Evolutionary conservation across 768 basidiomycete species (phyloP).

Genomic region (Mycena venus): DNA sequence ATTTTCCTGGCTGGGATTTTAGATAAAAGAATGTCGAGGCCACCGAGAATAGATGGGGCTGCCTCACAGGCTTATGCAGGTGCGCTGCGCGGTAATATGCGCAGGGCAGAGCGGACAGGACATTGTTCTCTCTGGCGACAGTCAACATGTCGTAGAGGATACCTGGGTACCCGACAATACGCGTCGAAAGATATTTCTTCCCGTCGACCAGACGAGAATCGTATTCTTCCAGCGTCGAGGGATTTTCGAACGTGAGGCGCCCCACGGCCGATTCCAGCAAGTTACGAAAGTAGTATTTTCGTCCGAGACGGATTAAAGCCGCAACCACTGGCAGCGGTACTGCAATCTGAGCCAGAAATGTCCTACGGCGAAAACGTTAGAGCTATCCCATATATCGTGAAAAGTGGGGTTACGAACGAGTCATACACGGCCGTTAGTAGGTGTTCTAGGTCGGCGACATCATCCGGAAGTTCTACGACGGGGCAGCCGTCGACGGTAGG

Average conservation of each 20-base stretch:
- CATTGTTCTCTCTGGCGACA: not conserved
- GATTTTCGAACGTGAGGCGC: constrained; percentile 15
- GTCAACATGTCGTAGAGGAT: not conserved
- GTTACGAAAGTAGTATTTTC: constrained; percentile 13
- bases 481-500: constrained; percentile 19
- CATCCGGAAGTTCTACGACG: constrained; percentile 12
- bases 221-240: constrained; percentile 2
- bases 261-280: not conserved
- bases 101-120: not conserved
- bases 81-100: not conserved
- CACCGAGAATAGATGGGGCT: not conserved
- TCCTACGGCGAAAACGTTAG: not conserved
- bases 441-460: not conserved
- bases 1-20: not conserved
- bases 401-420: constrained; percentile 25
- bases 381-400: not conserved
- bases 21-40: not conserved
- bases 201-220: not conserved
- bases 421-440: constrained; percentile 10
- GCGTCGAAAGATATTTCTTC: not conserved
- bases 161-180: not conserved
- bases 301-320: constrained; percentile 1
- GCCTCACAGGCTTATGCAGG: not conserved
- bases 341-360: not conserved
- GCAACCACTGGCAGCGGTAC: not conserved